A percentile compares a stretch with the other conserved stretches of the same genome.
These are phyloP conservation scores for Rhododendron henanense DNA, from an alignment of 148 eudicot genomes.

Conservation along the genomic window DNA sequence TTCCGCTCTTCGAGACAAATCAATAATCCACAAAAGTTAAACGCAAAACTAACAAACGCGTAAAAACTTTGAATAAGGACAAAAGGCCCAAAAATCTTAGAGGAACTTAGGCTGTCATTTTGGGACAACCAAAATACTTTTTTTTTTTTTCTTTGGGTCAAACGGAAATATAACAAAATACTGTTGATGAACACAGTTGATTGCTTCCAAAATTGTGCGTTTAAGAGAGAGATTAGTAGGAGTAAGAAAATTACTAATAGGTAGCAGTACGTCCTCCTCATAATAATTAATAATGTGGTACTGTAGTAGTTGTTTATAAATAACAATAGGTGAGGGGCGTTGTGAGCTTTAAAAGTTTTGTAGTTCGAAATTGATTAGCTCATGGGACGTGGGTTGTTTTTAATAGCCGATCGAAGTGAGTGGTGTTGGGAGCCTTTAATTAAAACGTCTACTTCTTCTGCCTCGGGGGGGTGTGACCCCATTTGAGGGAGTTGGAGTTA, in stretches of 20 bases:
- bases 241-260: not conserved
- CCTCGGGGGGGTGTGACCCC: conserved; percentile 20
- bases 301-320: not conserved
- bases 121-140: too few species aligned
- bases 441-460: conserved; percentile 10
- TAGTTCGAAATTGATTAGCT: conserved; percentile 16
- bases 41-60: too few species aligned
- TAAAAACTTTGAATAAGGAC: too few species aligned
- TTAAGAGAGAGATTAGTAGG: not conserved
- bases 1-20: too few species aligned
- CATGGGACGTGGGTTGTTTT: conserved; percentile 10
- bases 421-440: conserved; percentile 26
- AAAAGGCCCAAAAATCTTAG: too few species aligned
- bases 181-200: not conserved
- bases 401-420: conserved; percentile 8
- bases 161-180: too few species aligned
- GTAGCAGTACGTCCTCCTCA: not conserved
- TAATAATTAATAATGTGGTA: conserved; percentile 7
- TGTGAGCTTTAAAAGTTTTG: conserved; percentile 26
- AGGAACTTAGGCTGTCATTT: too few species aligned
- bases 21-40: too few species aligned
- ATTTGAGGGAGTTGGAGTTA: conserved; percentile 41
- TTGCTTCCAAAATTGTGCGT: not conserved
- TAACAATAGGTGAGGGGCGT: conserved; percentile 12
- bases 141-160: too few species aligned